Evolutionary conservation across 208 protist species (phyloP).

Genomic region (Leishmania arabica): DNA sequence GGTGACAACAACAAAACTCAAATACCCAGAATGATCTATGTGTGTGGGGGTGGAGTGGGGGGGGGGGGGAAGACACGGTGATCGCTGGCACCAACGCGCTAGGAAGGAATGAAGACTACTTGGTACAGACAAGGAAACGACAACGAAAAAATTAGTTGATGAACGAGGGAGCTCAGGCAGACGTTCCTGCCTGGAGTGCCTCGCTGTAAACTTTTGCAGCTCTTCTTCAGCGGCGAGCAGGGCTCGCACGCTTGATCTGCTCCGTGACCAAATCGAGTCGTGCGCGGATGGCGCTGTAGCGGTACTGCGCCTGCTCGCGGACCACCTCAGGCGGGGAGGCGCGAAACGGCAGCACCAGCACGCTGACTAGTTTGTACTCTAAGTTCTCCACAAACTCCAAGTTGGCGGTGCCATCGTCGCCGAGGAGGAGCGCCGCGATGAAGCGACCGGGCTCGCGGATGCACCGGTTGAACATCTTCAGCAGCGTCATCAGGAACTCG

Average conservation of each 20-base stretch:
- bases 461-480: conserved; percentile 94
- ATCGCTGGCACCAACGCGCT: not conserved
- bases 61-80: not conserved
- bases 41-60: too few relatives aligned
- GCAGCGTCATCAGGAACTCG: conserved; percentile 91
- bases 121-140: not conserved
- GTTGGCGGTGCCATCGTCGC: conserved; percentile 80
- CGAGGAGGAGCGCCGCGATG: conserved; percentile 86
- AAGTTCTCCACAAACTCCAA: conserved; percentile 95
- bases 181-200: not conserved
- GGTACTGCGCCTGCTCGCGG: conserved; percentile 91
- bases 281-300: conserved; percentile 91
- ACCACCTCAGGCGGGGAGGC: conserved; percentile 88
- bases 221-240: conserved; percentile 33
- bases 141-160: not conserved
- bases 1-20: not conserved
- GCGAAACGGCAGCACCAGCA: conserved; percentile 89
- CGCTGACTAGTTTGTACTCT: conserved; percentile 95
- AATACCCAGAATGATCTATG: conserved; percentile 1
- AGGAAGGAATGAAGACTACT: not conserved
- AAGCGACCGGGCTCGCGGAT: conserved; percentile 90
- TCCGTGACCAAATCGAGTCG: conserved; percentile 89
- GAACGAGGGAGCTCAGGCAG: not conserved
- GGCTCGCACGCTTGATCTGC: conserved; percentile 86
- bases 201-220: not conserved